Conservation (phyloP, 768 basidiomycete species). For the Tulasnella sp. region DNA sequence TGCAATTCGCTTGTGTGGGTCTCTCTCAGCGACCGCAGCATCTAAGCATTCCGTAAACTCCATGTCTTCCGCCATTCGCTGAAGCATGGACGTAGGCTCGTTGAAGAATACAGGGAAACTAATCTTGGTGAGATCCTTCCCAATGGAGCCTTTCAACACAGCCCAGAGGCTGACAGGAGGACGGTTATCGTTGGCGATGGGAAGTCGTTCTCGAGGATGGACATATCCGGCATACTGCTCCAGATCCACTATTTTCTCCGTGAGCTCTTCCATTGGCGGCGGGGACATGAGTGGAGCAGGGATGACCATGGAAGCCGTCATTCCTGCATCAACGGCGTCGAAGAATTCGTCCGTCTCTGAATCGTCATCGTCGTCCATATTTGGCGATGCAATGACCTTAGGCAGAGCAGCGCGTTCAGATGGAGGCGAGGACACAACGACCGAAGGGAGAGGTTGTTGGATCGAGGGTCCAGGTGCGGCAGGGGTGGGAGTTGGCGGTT, state of each 20-base stretch:
- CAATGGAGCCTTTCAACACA: slow-evolving; percentile 92
- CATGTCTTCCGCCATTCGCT: slow-evolving; percentile 98
- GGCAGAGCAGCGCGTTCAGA: slow-evolving; percentile 5
- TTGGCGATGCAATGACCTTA: not conserved
- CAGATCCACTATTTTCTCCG: slow-evolving; percentile 43
- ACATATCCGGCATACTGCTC: slow-evolving; percentile 69
- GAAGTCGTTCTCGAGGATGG: slow-evolving; percentile 61
- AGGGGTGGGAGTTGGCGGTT: not conserved
- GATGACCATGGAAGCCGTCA: slow-evolving; percentile 73
- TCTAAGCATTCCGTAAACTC: slow-evolving; percentile 96
- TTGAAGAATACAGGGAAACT: slow-evolving; percentile 94
- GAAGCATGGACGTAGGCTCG: slow-evolving; percentile 94
- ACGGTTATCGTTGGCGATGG: slow-evolving; percentile 71
- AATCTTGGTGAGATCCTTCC: slow-evolving; percentile 96
- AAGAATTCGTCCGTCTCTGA: slow-evolving; percentile 87
- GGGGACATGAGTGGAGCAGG: slow-evolving; percentile 62
- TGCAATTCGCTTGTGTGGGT: slow-evolving; percentile 81
- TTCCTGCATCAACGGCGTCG: slow-evolving; percentile 88
- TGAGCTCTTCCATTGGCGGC: slow-evolving; percentile 44
- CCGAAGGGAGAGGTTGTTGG: slow-evolving; percentile 1
- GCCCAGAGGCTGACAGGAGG: slow-evolving; percentile 93
- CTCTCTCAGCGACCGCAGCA: slow-evolving; percentile 73
- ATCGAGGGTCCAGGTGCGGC: not conserved
- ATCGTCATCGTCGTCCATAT: slow-evolving; percentile 40
- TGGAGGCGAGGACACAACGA: slow-evolving; percentile 33